phyloP scores from a whole-genome alignment of 2,329 filamentous ascomycete genomes.

The Alternaria hordeiaustralica region DNA sequence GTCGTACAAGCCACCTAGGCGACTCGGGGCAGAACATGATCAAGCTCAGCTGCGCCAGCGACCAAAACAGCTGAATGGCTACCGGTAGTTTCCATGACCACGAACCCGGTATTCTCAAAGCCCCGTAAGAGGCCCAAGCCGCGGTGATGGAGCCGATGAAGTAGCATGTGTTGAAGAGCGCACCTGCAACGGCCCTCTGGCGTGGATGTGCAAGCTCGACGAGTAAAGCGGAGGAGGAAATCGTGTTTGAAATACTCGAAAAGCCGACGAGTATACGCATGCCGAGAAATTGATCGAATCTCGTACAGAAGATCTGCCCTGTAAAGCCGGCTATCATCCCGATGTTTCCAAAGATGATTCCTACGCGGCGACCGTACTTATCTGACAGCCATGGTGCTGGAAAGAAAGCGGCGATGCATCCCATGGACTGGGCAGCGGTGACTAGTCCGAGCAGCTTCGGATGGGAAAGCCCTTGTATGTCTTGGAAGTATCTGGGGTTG shows the following conservation, averaged over 20 bases:
- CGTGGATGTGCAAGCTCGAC: conserved; percentile 24
- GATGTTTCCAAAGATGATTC: conserved; percentile 16
- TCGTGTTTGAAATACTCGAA: conserved; percentile 16
- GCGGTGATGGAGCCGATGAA: conserved; percentile 18
- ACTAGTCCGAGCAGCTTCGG: conserved; percentile 17
- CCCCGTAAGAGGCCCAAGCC: conserved; percentile 16
- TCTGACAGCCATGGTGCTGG: conserved; percentile 26
- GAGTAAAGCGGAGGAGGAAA: conserved; percentile 16
- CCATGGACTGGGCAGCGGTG: conserved; percentile 20
- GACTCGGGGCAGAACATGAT: conserved; percentile 56
- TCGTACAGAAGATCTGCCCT: conserved; percentile 16
- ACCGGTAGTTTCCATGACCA: conserved; percentile 23
- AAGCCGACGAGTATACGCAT: conserved; percentile 18
- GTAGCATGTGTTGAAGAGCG: conserved; percentile 24
- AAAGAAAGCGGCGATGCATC: conserved; percentile 26
- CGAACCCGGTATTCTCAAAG: conserved; percentile 6
- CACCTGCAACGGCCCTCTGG: conserved; percentile 18
- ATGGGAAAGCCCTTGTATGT: conserved; percentile 14
- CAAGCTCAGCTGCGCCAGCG: conserved; percentile 6
- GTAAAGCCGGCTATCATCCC: conserved; percentile 15
- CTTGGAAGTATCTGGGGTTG: conserved; percentile 15
- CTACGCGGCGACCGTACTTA: conserved; percentile 19
- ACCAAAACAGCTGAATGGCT: conserved; percentile 15
- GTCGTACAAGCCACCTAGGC: conserved; percentile 65
- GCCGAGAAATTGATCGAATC: conserved; percentile 8